Evolutionary conservation across 805 yeast genomes (phyloP), one percentile per base, ranked within the genome.

Genomic region (Kluyveromyces siamensis): DNA sequence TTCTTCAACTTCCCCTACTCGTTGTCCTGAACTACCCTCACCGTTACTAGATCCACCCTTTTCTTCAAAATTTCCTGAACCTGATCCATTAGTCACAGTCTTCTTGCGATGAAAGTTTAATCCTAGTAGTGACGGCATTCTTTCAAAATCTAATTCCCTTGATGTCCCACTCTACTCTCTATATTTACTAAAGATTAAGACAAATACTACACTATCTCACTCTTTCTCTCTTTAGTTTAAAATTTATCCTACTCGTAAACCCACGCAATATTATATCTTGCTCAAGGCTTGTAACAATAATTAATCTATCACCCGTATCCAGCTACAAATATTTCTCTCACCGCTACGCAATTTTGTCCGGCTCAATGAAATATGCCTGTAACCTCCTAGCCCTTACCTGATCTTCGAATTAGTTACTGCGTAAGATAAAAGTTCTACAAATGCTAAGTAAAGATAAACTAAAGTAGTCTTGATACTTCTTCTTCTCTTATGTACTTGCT

Each of bases 101-200:
- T 33, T 43, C 25, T 43, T 43, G 38, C 27, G 14, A 21, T 43
- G 45, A 27, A 43, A 43, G 21, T 13, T 30, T n/a, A 43, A 43
- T 14, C 45, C 45, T 17, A 43, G 25, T 17, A 43, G 33, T 33
- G 45, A 43, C 14, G 45, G 45, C 45, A 43, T 43, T 30, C 35
- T 30, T 30, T 30, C 8, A 10, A 13, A 30, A 11, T 30, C 11
- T 7, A 10, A 30, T 13, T 30, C 7, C 35, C 14, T 11, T 30
- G 7, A 11, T 30, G 11, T 13, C 35, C 35, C 35, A 30, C 35
- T 30, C 35, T 13, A 11, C 35, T 30, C 14, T 2, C 35, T 13
- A 11, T 30, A 30, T 11, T 30, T 13, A 30, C 11, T 13, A 30
- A 30, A 11, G 14, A 10, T 30, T 30, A 30, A 30, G 14, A 11